Percentiles rank a stretch among this genome's conserved stretches.
Conservation (phyloP, 2,329 filamentous ascomycete species). For the Fusarium torreyae region DNA sequence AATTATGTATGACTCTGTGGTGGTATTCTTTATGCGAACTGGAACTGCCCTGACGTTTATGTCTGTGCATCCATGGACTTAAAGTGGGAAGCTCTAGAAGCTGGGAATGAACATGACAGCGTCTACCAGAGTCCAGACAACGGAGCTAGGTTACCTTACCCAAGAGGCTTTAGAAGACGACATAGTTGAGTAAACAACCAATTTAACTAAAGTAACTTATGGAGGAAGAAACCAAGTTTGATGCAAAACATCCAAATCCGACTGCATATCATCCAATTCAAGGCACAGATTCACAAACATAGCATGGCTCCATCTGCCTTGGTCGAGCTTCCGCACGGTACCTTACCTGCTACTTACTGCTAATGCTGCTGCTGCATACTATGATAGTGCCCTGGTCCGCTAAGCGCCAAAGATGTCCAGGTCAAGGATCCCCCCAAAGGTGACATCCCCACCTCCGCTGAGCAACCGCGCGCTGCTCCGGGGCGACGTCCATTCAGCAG, state of each 20-base stretch:
- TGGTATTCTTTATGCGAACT: slow-evolving; percentile 47
- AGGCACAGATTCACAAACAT: slow-evolving; percentile 40
- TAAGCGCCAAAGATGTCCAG: slow-evolving; percentile 46
- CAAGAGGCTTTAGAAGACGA: slow-evolving; percentile 3
- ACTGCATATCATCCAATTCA: slow-evolving; percentile 45
- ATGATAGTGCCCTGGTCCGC: slow-evolving; percentile 29
- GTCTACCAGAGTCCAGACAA: slow-evolving; percentile 7
- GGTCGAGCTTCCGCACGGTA: slow-evolving; percentile 14
- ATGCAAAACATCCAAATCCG: slow-evolving; percentile 45
- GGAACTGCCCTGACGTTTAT: slow-evolving; percentile 39
- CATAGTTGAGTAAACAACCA: slow-evolving; percentile 19
- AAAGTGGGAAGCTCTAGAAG: slow-evolving; percentile 32
- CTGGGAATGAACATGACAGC: slow-evolving; percentile 31
- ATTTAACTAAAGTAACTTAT: slow-evolving; percentile 9
- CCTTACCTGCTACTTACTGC: slow-evolving; percentile 15
- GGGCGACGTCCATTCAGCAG: slow-evolving; percentile 48
- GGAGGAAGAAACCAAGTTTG: slow-evolving; percentile 32
- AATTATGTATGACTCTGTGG: slow-evolving; percentile 22
- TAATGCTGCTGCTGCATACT: no score
- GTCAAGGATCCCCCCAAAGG: slow-evolving; percentile 43
- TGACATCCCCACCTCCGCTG: slow-evolving; percentile 49
- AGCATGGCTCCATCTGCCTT: slow-evolving; percentile 33
- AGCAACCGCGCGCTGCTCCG: slow-evolving; percentile 48
- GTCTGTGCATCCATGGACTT: slow-evolving; percentile 42
- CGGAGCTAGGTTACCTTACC: slow-evolving; percentile 1